A percentile compares a stretch with the other conserved stretches of the same genome.
These are phyloP conservation scores for Trametes maxima DNA, from an alignment of 768 basidiomycete genomes.

Conservation along the genomic window DNA sequence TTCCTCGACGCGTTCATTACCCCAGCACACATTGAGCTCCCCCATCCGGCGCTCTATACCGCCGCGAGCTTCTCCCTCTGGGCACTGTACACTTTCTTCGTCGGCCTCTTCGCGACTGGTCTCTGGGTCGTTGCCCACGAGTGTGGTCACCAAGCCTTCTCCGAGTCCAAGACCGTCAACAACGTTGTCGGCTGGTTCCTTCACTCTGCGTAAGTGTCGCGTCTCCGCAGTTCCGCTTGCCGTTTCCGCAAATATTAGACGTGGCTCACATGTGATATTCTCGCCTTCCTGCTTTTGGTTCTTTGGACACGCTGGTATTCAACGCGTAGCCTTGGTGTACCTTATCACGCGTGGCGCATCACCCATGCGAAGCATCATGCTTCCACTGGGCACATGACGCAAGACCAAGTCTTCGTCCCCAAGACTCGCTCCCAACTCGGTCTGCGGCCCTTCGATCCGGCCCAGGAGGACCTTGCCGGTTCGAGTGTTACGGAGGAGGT, in stretches of 20 bases:
- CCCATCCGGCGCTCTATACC: conserved; percentile 62
- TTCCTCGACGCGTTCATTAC: conserved; percentile 66
- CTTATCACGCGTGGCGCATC: conserved; percentile 96
- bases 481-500: conserved; percentile 67
- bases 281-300: not conserved
- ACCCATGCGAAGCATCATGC: conserved; percentile 96
- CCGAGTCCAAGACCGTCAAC: conserved; percentile 88
- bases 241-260: not conserved
- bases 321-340: conserved; percentile 76
- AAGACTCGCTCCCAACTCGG: conserved; percentile 77
- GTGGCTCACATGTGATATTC: conserved; percentile 29
- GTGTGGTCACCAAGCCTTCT: conserved; percentile 96
- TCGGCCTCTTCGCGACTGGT: conserved; percentile 84
- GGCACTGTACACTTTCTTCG: conserved; percentile 78
- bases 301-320: conserved; percentile 10
- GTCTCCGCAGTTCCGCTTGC: not conserved
- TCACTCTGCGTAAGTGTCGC: conserved; percentile 73
- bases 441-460: conserved; percentile 64
- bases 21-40: conserved; percentile 54
- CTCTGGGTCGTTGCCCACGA: conserved; percentile 95
- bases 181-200: conserved; percentile 91
- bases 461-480: conserved; percentile 66
- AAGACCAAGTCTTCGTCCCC: conserved; percentile 96
- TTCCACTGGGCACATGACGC: conserved; percentile 87
- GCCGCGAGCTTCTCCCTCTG: conserved; percentile 68